These are phyloP conservation scores for Penicillium griseofulvum DNA, from an alignment of 2,329 filamentous ascomycete genomes.

Conservation along the genomic window DNA sequence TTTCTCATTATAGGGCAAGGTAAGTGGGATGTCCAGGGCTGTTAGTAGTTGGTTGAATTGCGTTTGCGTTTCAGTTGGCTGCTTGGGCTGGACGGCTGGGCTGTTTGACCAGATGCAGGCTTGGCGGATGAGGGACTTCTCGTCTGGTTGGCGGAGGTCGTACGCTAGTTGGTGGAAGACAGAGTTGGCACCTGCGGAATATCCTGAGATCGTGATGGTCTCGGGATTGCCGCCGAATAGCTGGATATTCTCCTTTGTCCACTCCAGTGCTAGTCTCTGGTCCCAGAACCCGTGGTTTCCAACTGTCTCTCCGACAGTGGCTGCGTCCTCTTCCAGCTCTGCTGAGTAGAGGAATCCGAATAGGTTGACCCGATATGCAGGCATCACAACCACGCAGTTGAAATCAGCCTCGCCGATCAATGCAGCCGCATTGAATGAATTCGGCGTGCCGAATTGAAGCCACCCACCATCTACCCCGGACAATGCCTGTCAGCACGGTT, in stretches of 20 bases:
- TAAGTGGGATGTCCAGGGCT: conserved; percentile 44
- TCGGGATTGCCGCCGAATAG: conserved; percentile 52
- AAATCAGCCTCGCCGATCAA: conserved; percentile 52
- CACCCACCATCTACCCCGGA: conserved; percentile 53
- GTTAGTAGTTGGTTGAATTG: conserved; percentile 54
- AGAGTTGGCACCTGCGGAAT: conserved; percentile 57
- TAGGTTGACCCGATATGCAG: conserved; percentile 56
- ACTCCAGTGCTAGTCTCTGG: conserved; percentile 55
- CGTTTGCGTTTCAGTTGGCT: conserved; percentile 45
- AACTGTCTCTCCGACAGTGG: conserved; percentile 34
- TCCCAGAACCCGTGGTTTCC: conserved; percentile 60
- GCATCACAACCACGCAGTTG: conserved; percentile 53
- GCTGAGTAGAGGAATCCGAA: conserved; percentile 56
- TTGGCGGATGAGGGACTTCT: conserved; percentile 50
- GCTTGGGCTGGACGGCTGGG: conserved; percentile 54
- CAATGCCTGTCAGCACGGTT: background rate
- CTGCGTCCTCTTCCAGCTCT: conserved; percentile 48
- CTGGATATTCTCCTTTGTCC: conserved; percentile 52
- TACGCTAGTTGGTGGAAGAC: conserved; percentile 58
- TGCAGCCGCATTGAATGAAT: conserved; percentile 45
- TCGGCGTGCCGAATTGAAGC: conserved; percentile 56
- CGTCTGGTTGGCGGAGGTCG: conserved; percentile 51
- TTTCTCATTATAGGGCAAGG: conserved; percentile 44
- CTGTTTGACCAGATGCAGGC: conserved; percentile 56
- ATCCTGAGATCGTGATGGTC: conserved; percentile 56